Base-by-base conservation (phyloP, 2,329 filamentous ascomycete genomes). In the Diplodia sapinea region DNA sequence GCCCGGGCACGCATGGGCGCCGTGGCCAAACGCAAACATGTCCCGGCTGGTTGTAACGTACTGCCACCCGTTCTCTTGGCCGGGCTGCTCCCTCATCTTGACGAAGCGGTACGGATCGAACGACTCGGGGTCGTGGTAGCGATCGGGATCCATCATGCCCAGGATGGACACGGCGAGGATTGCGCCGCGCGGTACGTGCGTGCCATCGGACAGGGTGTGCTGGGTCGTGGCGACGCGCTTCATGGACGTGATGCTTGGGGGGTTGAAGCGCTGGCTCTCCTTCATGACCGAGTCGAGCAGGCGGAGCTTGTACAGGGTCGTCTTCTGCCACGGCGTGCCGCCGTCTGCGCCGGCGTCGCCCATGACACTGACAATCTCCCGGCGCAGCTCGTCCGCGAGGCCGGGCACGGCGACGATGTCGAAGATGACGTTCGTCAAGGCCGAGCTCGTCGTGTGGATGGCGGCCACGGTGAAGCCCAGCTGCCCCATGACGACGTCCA, bases 401-500 rank as follows among this genome's bases (percentile, higher is more conserved):
- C 76, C 73, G 0, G 75, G 73, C 26, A 73, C 33, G 5, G 66
- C 64, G 40, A 68, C 70, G 1, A 78, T 49, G 49, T 74, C 70
- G 15, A 72, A 65, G 11, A 77, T 29, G 17, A 71, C 65, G 52
- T 86, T 82, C 83, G 50, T 70, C 0, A 80, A 70, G 3, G 74
- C 66, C 38, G 80, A 77, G 1, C 79, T 78, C 0, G 81, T 82
- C 6, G 68, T 70, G 50, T 72, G 70, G 15, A 70, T 71, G 2
- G 71, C 69, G 20, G 63, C 71, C 8, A 70, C 9, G 26, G 66
- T 67, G 2, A 72, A 43, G 5, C 6, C 26, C 3, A 73, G 69
- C 38, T 72, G 71, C 8, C 47, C 43, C 23, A 33, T 36, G 11
- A 43, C 64, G 50, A 63, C 23, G 26, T 73, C 69, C 31, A 66